Conservation (phyloP, 148 eudicot species). For the Rhododendron vialii region DNA sequence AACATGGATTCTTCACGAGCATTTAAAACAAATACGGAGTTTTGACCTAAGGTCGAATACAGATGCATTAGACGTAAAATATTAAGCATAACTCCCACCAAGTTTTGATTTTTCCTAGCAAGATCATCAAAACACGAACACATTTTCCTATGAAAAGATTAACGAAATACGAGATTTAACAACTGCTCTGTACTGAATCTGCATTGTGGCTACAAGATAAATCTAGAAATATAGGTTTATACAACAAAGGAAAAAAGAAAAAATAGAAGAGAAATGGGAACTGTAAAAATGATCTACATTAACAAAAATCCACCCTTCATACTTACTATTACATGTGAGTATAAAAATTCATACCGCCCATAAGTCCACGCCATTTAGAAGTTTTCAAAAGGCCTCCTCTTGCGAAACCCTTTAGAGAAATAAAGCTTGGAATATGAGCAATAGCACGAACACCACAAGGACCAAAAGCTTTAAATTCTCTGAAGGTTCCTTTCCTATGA, state of each 20-base stretch:
- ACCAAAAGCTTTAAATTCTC: conserved; percentile 14
- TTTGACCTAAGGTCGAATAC: background rate
- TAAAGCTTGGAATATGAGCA: conserved; percentile 25
- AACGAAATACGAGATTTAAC: background rate
- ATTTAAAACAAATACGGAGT: too few species aligned
- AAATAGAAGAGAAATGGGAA: background rate
- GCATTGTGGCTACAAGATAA: background rate
- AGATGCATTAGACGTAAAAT: background rate
- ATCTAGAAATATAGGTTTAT: background rate
- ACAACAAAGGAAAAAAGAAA: background rate
- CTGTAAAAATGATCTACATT: background rate
- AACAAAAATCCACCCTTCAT: background rate
- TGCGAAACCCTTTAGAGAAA: conserved; percentile 25
- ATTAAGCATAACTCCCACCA: background rate
- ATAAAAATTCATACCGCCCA: background rate
- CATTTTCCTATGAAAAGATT: background rate
- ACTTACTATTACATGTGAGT: background rate
- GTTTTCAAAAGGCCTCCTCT: conserved; percentile 10
- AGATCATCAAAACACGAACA: too few species aligned
- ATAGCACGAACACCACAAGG: background rate
- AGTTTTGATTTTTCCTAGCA: background rate
- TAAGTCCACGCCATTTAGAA: background rate
- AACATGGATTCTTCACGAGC: background rate
- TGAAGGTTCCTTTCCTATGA: conserved; percentile 24
- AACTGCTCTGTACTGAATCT: background rate